These are phyloP conservation scores for Schwanniomyces yamadae DNA, from an alignment of 805 yeast genomes.

Conservation along the genomic window DNA sequence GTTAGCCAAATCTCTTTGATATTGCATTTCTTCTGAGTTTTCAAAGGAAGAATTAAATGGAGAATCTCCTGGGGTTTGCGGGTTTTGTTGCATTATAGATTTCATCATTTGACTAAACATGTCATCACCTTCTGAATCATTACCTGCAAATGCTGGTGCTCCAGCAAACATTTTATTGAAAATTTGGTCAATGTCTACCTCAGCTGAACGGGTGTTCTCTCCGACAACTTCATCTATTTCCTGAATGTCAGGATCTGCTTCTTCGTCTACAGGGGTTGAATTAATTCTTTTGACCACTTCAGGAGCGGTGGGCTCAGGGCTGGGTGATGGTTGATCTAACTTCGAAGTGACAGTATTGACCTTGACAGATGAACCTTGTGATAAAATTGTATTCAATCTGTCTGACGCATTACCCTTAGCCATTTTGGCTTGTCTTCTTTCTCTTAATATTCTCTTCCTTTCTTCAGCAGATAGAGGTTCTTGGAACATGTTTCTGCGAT, in stretches of 20 bases:
- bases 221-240: constrained; percentile 22
- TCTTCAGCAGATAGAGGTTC: constrained; percentile 49
- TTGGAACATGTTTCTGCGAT: constrained; percentile 3
- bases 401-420: constrained; percentile 52
- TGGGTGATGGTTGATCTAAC: constrained; percentile 13
- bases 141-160: constrained; percentile 8
- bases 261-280: constrained; percentile 10
- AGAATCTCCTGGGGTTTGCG: neutral
- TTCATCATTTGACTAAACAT: constrained; percentile 36
- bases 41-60: constrained; percentile 3
- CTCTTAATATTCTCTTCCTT: constrained; percentile 55
- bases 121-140: constrained; percentile 14
- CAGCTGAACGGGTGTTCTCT: neutral
- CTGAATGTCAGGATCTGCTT: constrained; percentile 41
- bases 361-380: constrained; percentile 40
- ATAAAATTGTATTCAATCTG: constrained; percentile 47
- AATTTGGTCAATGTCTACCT: constrained; percentile 33
- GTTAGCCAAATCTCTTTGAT: constrained; percentile 26
- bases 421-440: constrained; percentile 65
- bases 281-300: constrained; percentile 3
- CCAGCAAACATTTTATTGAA: constrained; percentile 31
- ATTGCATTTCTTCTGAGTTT: constrained; percentile 21
- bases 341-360: constrained; percentile 31
- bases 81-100: constrained; percentile 15
- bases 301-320: constrained; percentile 1